Evolutionary conservation across 169 alveolate species (phyloP).

Genomic region (Cryptosporidium bovis): DNA sequence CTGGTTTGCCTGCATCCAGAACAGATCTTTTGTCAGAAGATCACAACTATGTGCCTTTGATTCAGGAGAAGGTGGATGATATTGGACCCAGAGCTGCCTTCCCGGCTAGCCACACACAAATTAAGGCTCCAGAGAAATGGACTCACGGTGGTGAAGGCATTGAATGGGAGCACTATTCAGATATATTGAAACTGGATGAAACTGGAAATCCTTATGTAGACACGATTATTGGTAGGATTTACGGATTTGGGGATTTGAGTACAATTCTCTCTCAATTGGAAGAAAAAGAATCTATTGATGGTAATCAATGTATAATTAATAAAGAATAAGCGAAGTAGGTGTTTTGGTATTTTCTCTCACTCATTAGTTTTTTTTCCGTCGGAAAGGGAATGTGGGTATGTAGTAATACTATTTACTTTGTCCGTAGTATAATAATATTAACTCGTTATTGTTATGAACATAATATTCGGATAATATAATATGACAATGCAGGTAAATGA

Average conservation of each 20-base stretch:
- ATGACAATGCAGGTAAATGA: too few species aligned
- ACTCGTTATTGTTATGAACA: too few species aligned
- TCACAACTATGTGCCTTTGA: constrained; percentile 29
- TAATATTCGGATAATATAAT: too few species aligned
- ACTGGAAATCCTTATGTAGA: constrained; percentile 62
- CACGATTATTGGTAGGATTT: constrained; percentile 29
- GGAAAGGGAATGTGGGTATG: too few species aligned
- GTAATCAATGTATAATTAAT: background rate
- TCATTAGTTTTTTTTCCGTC: too few species aligned
- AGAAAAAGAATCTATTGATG: constrained; percentile 28
- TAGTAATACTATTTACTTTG: too few species aligned
- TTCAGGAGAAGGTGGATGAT: constrained; percentile 29
- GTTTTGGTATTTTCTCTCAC: too few species aligned
- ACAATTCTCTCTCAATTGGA: constrained; percentile 36
- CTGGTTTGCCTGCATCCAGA: constrained; percentile 50
- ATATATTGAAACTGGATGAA: constrained; percentile 26
- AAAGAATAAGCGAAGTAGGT: too few species aligned
- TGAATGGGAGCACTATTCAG: constrained; percentile 45
- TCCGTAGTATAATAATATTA: too few species aligned
- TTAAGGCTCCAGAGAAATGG: constrained; percentile 40
- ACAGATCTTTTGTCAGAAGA: constrained; percentile 10
- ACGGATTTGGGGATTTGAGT: constrained; percentile 48
- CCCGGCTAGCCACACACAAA: constrained; percentile 55
- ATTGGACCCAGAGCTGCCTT: constrained; percentile 52
- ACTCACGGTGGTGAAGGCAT: constrained; percentile 6